phyloP scores from a whole-genome alignment of 2,329 filamentous ascomycete genomes.

The Epichloe aotearoae region DNA sequence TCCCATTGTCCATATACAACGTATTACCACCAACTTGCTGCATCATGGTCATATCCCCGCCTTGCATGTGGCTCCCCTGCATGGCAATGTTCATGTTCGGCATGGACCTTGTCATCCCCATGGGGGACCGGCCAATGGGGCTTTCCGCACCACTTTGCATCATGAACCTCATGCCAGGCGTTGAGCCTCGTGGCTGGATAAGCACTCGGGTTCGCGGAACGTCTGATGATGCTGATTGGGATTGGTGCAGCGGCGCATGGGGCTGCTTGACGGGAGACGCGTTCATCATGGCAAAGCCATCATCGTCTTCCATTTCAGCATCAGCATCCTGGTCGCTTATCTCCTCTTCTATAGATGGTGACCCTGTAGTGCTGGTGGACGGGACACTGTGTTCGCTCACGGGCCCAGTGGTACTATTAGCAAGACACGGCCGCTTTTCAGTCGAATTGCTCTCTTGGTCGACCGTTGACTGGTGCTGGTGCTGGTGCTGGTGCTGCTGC shows the following conservation, averaged over 20 bases:
- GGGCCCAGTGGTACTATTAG: constrained; percentile 20
- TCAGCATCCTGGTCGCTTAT: constrained; percentile 24
- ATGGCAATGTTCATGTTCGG: constrained; percentile 32
- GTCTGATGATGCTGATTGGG: constrained; percentile 29
- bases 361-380: constrained; percentile 21
- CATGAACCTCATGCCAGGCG: constrained; percentile 27
- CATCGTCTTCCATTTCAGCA: constrained; percentile 46
- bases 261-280: constrained; percentile 24
- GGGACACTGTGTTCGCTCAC: constrained; percentile 20
- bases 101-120: constrained; percentile 31
- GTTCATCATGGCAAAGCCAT: constrained; percentile 38
- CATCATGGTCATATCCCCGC: constrained; percentile 32
- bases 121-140: constrained; percentile 22
- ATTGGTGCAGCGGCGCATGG: constrained; percentile 25
- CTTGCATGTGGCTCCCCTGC: constrained; percentile 26
- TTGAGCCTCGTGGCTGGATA: constrained; percentile 18
- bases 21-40: constrained; percentile 32
- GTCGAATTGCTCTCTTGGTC: neutral
- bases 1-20: constrained; percentile 35
- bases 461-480: constrained; percentile 1
- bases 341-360: constrained; percentile 28
- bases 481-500: constrained; percentile 12
- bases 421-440: constrained; percentile 19
- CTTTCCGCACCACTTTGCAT: constrained; percentile 27
- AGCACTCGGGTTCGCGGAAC: constrained; percentile 28